These are phyloP conservation scores for Rhododendron molle DNA, from an alignment of 148 eudicot species.

Conservation along the genomic window DNA sequence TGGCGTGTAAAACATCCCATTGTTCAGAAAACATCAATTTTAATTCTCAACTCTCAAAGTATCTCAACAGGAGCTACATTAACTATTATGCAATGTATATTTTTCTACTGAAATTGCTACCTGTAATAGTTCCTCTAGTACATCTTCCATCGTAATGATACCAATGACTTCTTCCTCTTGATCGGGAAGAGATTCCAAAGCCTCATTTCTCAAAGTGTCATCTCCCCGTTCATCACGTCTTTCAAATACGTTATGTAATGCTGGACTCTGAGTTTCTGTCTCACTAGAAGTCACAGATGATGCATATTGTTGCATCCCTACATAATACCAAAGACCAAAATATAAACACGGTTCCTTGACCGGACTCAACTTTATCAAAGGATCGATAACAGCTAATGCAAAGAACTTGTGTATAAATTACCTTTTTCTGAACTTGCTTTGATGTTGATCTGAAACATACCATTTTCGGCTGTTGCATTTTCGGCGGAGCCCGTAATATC, in stretches of 20 bases:
- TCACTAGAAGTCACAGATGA: conserved; percentile 29
- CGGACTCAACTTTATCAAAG: neutral
- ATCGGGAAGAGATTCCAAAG: conserved; percentile 25
- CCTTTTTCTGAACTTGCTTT: conserved; percentile 26
- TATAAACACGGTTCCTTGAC: neutral
- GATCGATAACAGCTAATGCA: neutral
- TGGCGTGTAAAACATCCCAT: neutral
- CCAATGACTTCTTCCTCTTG: conserved; percentile 62
- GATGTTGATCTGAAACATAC: conserved; percentile 2
- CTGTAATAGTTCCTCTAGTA: conserved; percentile 74
- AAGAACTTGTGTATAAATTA: conserved; percentile 8
- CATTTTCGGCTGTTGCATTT: conserved; percentile 6
- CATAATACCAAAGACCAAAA: neutral
- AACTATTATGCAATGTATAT: neutral
- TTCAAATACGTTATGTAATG: conserved; percentile 20
- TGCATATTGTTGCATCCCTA: conserved; percentile 19
- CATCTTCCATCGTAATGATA: conserved; percentile 89
- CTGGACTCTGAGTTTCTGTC: conserved; percentile 26
- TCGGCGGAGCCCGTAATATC: conserved; percentile 15
- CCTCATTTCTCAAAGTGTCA: conserved; percentile 13
- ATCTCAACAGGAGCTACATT: neutral
- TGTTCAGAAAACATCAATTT: neutral
- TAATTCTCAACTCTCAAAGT: neutral
- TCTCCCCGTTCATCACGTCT: conserved; percentile 16
- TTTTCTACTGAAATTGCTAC: conserved; percentile 17